Base-by-base conservation (phyloP, 2,329 filamentous ascomycete species). In the Ceratocystis cacaofunesta region DNA sequence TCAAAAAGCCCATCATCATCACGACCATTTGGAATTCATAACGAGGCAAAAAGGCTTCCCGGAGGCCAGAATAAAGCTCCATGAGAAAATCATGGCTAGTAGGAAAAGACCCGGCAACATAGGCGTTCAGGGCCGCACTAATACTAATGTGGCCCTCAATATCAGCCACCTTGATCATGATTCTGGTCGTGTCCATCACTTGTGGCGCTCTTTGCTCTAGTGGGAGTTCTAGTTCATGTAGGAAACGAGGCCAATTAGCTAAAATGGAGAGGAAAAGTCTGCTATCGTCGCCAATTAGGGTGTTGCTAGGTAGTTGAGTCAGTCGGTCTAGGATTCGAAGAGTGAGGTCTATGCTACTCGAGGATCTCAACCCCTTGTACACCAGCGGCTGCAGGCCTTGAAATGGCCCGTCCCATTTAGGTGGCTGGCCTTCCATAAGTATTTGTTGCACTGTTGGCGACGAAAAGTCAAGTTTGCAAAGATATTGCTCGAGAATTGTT, bases 291-390 rank as follows among this genome's bases (percentile, higher is more conserved):
- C 95, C 95, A 62, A 96, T 84, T 2, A 99, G 80, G 1, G 83
- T 79, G 71, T 91, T 91, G 63, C 85, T 88, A 0, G 92, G 91
- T 7, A 97, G 78, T 44, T 83, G 82, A 65, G 92, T 85, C 4
- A 99, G 79, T 70, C 85, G 86, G 70, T 95, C 86, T 65, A 99
- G 80, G 1, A 90, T 85, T 62, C 84, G 80, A 55, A 99, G 77
- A 1, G 91, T 91, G 58, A 86, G 81, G 43, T 90, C 85, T 69
- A 95, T 83, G 67, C 90, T 95, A 6, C 86, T 75, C 0, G 90
- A 92, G 0, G 94, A 99, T 65, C 92, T 86, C 32, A 97, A 76
- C 0, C 94, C 95, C 74, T 97, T 97, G 77, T 96, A 92, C 0
- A 96, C 80, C 58, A 97, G 77, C 3, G 86, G 83, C 68, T 96